phyloP scores from a whole-genome alignment of 345 rosid species.

The Ceriops zippeliana region DNA sequence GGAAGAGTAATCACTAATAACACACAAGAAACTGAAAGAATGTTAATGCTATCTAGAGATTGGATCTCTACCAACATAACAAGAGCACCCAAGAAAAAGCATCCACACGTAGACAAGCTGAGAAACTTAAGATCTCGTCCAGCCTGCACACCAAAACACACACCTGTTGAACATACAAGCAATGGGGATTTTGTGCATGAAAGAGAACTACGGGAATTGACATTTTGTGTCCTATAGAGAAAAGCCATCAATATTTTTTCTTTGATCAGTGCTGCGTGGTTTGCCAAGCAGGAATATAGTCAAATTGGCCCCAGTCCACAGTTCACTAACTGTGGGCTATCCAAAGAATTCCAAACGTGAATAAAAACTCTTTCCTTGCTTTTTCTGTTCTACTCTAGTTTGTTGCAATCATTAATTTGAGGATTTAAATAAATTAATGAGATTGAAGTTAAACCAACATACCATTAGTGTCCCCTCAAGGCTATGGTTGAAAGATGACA shows the following conservation, averaged over 20 bases:
- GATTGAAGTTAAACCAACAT: constrained; percentile 12
- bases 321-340: too few species aligned
- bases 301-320: background rate
- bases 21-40: background rate
- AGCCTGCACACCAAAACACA: constrained; percentile 48
- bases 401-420: background rate
- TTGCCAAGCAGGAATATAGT: background rate
- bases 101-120: constrained; percentile 65
- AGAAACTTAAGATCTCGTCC: constrained; percentile 74
- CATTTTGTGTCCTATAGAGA: too few species aligned
- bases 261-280: background rate
- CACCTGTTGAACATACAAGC: constrained; percentile 7
- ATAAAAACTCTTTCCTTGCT: too few species aligned
- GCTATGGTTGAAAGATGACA: constrained; percentile 46
- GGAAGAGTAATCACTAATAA: background rate
- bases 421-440: background rate
- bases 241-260: background rate
- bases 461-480: constrained; percentile 56
- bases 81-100: constrained; percentile 55
- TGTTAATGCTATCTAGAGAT: background rate
- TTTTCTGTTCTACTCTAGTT: too few species aligned
- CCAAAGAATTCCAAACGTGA: too few species aligned
- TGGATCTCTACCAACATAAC: constrained; percentile 45
- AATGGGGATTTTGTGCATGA: background rate
- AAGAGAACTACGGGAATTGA: too few species aligned